Base-by-base conservation (phyloP, 2,329 filamentous ascomycete species). In the Calycina marina region DNA sequence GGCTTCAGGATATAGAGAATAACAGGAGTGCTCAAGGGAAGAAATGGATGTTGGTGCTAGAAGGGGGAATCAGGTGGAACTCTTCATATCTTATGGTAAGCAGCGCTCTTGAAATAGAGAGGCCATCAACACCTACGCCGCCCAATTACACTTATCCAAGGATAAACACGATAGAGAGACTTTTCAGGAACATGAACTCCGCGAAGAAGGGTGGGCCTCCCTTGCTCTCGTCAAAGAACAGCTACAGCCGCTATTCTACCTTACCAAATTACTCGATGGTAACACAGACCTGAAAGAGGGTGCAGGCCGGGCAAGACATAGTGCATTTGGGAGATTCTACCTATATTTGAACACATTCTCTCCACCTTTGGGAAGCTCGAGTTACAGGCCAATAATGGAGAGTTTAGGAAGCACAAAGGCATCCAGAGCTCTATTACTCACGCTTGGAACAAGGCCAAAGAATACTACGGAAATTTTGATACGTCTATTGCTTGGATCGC, bases 401-500 rank as follows among this genome's bases (percentile, higher is more conserved):
- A 20, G 13, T 31, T 31, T 31, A 31, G 22, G n/a, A 18, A 31
- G 6, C 13, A 31, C 22, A n/a, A 5, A 14, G 17, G 29, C 11
- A 31, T 31, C 8, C 12, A 31, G 15, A 9, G 22, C 16, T 31
- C 12, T 18, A 31, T 31, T 22, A 31, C 18, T 8, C 13, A 12
- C 14, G 29, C 29, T 14, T 31, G 29, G 29, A 31, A 22, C 15
- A 22, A 20, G 12, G 8, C 9, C n/a, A 9, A 31, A n/a, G 17
- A 31, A 14, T 31, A 22, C n/a, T 31, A 31, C 14, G 18, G 13
- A 13, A 31, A 31, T 15, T 20, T 12, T 12, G 11, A 31, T 18
- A n/a, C 9, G 5, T 31, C 18, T n/a, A 31, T 31, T 24, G 17
- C 29, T 3, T 31, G 17, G 29, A 20, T 22, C 12, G 29, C 29